A percentile compares a stretch with the other conserved stretches of the same genome.
These are phyloP conservation scores for Capronia coronata DNA, from an alignment of 2,329 filamentous ascomycete genomes.

Conservation along the genomic window DNA sequence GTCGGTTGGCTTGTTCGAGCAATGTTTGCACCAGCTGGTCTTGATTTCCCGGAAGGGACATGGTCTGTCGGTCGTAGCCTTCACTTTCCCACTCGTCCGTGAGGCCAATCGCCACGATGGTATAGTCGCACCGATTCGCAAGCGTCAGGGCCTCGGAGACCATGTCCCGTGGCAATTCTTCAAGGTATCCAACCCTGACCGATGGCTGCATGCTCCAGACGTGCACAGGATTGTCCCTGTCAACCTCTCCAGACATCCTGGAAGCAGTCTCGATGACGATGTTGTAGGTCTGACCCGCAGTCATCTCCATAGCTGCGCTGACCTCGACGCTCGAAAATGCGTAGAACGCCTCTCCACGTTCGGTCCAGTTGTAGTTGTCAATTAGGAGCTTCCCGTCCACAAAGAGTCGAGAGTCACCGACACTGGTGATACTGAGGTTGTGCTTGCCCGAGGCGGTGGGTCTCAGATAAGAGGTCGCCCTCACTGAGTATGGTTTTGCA, in stretches of 20 bases:
- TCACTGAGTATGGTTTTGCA: too few species aligned
- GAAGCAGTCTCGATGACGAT: too few species aligned
- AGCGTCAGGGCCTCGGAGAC: background rate
- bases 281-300: too few species aligned
- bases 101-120: slow-evolving; percentile 59
- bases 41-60: slow-evolving; percentile 47
- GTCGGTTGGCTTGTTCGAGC: slow-evolving; percentile 44
- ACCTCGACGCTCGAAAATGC: too few species aligned
- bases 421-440: too few species aligned
- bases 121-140: background rate
- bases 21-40: slow-evolving; percentile 58
- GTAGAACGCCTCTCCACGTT: too few species aligned
- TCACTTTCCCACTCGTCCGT: slow-evolving; percentile 77
- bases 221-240: too few species aligned
- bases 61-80: slow-evolving; percentile 53
- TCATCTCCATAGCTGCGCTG: too few species aligned
- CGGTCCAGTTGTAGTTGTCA: background rate
- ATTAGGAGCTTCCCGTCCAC: background rate
- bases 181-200: slow-evolving; percentile 27
- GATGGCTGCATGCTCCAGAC: too few species aligned
- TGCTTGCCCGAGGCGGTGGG: too few species aligned
- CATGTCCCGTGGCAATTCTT: slow-evolving; percentile 29
- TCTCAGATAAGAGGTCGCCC: too few species aligned
- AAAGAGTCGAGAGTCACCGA: background rate
- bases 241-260: too few species aligned